Evolutionary conservation across 23 red algal species (phyloP).

Genomic region (Agarophyton chilense): DNA sequence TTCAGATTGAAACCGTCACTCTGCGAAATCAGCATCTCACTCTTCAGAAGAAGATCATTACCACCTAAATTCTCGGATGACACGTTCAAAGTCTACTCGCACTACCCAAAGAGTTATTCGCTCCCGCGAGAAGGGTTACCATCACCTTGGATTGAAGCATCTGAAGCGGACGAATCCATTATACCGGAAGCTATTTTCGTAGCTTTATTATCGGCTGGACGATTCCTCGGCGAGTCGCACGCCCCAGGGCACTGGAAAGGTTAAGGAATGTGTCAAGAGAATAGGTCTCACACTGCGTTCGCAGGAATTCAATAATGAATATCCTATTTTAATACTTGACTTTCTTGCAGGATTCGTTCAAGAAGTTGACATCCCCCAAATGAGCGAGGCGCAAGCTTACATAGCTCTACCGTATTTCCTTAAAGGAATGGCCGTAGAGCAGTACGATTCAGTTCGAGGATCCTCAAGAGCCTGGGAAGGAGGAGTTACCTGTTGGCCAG

Average conservation of each 20-base stretch:
- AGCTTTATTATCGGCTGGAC: background rate
- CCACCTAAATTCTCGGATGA: too few relatives aligned
- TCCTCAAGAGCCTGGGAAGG: conserved; percentile 8
- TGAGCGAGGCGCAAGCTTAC: conserved; percentile 15
- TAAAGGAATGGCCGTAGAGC: background rate
- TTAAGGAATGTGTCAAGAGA: conserved; percentile 17
- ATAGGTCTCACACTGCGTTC: background rate
- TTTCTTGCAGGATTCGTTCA: background rate
- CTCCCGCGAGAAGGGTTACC: background rate
- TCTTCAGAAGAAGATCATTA: too few relatives aligned
- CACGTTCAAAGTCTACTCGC: too few relatives aligned
- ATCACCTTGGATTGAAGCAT: background rate
- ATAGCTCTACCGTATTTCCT: conserved; percentile 1
- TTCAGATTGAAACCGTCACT: too few relatives aligned
- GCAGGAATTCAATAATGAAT: background rate
- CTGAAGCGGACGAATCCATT: background rate
- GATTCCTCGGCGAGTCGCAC: background rate
- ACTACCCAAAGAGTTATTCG: background rate
- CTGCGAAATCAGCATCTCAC: too few relatives aligned
- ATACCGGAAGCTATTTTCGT: background rate
- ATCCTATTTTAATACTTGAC: conserved; percentile 12
- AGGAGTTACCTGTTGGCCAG: conserved; percentile 41
- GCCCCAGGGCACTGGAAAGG: background rate
- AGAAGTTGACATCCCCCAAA: background rate
- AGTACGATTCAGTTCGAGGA: conserved; percentile 2